Base-by-base conservation (phyloP, 2,329 filamentous ascomycete species). In the Penicillium hesseltinei region DNA sequence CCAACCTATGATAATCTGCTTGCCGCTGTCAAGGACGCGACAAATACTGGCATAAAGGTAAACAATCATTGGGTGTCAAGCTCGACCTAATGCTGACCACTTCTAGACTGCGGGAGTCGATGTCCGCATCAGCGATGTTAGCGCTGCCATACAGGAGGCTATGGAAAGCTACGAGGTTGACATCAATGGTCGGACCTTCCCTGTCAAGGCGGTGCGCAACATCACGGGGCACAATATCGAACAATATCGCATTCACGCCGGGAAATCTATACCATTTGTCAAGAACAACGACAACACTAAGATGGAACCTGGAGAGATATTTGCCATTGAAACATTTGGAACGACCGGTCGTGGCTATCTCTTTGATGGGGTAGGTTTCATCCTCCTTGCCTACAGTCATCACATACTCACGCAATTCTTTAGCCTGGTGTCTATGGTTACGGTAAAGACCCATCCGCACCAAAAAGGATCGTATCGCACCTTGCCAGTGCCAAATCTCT, bases 1-100 rank as follows among this genome's bases (percentile, higher is more conserved):
- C 84, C 83, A 25, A 83, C 82, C 62, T 92, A 91, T 73, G 88
- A 92, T 73, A 88, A 88, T 68, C 80, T 93, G 29, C 82, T 93
- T 36, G 80, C 83, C 44, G 87, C 89, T 4, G 89, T 92, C 5
- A 71, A 66, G 47, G 69, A 71, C 56, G 88, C 90, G 15, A 92
- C 89, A 56, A 90, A 92, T 75, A 78, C 79, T 48, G 81, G 77
- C 9, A 65, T 83, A 58, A 76, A 70, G 72, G 77, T 78, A 33
- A 66, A 52, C 3, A 2, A 17, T 27, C 3, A 4, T 13, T 11
- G 8, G 9, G 13, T 4, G 43, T 25, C 33, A 42, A 15, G 27
- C 38, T 19, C 15, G 23, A 29, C 21, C 11, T 33, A 35, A 13
- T n/a, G 42, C 56, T 61, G 40, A 67, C 56, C 45, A 25, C 51